phyloP scores from a whole-genome alignment of 2,329 filamentous ascomycete genomes.

The Ophiostoma triangulosporum region DNA sequence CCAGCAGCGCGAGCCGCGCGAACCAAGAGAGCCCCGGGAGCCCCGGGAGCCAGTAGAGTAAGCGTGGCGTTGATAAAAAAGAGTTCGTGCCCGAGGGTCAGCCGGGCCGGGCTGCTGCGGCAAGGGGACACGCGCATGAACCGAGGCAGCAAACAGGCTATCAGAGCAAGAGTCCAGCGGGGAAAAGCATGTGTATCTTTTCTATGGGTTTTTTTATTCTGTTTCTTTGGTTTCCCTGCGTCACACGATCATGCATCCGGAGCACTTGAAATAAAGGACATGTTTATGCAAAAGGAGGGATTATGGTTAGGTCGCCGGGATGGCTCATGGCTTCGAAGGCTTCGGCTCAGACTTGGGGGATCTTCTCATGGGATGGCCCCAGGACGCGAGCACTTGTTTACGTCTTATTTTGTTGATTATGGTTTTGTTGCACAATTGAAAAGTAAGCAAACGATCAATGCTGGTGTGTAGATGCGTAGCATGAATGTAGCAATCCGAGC shows the following conservation, averaged over 20 bases:
- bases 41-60: constrained; percentile 26
- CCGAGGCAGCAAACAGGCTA: background rate
- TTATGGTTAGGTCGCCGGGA: constrained; percentile 1
- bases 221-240: constrained; percentile 1
- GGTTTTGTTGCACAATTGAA: background rate
- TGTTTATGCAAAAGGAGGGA: background rate
- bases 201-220: background rate
- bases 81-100: background rate
- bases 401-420: background rate
- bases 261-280: constrained; percentile 1
- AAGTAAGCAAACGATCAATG: background rate
- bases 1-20: constrained; percentile 32
- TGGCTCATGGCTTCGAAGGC: background rate
- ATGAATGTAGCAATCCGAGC: too few relatives aligned
- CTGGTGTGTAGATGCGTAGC: background rate
- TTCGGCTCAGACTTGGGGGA: too few relatives aligned
- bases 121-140: background rate
- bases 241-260: constrained; percentile 2
- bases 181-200: background rate
- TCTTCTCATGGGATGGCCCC: background rate
- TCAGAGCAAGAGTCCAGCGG: background rate
- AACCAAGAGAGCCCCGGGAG: constrained; percentile 33
- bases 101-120: too few relatives aligned
- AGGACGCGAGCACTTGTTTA: background rate
- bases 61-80: constrained; percentile 6